Evolutionary conservation across 192 early-diverging fungal genomes (phyloP).

Genomic region (Backusella mclennaniae): DNA sequence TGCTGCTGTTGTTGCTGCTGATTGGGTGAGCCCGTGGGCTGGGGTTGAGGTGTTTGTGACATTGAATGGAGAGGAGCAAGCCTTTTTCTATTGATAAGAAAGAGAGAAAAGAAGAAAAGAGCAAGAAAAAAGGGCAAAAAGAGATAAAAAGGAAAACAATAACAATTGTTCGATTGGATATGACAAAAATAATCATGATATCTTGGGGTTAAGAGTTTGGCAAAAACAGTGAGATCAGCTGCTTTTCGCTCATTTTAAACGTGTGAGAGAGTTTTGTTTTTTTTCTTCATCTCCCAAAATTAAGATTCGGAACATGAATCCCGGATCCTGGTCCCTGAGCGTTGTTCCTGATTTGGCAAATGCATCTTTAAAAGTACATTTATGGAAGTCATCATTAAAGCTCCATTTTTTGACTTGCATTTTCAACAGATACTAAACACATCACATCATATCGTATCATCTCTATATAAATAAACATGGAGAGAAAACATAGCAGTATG

Average conservation of each 20-base stretch:
- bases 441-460: too few relatives aligned
- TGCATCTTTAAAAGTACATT: not conserved
- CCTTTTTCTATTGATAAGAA: too few relatives aligned
- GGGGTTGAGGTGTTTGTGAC: constrained; percentile 10
- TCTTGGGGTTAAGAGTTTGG: not conserved
- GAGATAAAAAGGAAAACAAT: not conserved
- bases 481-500: too few relatives aligned
- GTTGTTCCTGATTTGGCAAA: not conserved
- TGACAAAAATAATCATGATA: not conserved
- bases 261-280: not conserved
- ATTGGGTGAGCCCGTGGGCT: not conserved
- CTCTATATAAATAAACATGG: too few relatives aligned
- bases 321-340: not conserved
- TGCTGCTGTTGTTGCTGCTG: not conserved
- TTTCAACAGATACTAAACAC: too few relatives aligned
- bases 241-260: not conserved
- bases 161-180: not conserved
- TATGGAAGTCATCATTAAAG: not conserved
- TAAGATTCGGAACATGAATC: not conserved
- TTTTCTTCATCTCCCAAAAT: not conserved
- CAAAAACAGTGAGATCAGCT: not conserved
- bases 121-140: not conserved
- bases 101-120: not conserved
- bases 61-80: not conserved
- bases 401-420: not conserved